Conservation (phyloP, 1,284 basidiomycete species). For the Malassezia slooffiae region DNA sequence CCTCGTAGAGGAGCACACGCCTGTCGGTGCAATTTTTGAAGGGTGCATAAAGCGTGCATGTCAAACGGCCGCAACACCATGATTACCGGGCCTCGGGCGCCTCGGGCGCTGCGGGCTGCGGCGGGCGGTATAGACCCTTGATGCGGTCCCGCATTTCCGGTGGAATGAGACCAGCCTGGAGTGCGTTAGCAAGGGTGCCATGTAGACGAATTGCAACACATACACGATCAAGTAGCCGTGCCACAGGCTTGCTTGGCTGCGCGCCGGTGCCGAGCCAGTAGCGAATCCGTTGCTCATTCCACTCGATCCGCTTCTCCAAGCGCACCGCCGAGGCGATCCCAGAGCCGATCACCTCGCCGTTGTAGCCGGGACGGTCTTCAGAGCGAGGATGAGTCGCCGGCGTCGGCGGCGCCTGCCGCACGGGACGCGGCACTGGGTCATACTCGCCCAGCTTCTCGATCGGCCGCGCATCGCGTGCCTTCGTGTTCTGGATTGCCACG, state of each 20-base stretch:
- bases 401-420: not conserved
- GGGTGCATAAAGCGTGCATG: too few species aligned
- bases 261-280: conserved; percentile 83
- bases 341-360: conserved; percentile 26
- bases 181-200: not conserved
- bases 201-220: conserved; percentile 45
- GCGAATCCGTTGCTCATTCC: conserved; percentile 77
- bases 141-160: conserved; percentile 6
- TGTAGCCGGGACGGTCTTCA: conserved; percentile 16
- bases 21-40: too few species aligned
- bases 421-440: conserved; percentile 55
- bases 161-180: conserved; percentile 13
- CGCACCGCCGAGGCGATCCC: conserved; percentile 17
- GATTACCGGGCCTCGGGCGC: too few species aligned
- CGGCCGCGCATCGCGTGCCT: conserved; percentile 73
- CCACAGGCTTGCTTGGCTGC: conserved; percentile 65
- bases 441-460: conserved; percentile 80
- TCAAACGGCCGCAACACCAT: too few species aligned
- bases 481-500: conserved; percentile 67
- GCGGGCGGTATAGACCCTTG: conserved; percentile 2
- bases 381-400: not conserved
- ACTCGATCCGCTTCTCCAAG: conserved; percentile 64
- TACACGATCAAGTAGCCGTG: conserved; percentile 68
- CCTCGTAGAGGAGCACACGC: too few species aligned
- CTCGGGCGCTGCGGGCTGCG: too few species aligned